Conservation (phyloP, 345 rosid genomes). For the Acer campestre region DNA sequence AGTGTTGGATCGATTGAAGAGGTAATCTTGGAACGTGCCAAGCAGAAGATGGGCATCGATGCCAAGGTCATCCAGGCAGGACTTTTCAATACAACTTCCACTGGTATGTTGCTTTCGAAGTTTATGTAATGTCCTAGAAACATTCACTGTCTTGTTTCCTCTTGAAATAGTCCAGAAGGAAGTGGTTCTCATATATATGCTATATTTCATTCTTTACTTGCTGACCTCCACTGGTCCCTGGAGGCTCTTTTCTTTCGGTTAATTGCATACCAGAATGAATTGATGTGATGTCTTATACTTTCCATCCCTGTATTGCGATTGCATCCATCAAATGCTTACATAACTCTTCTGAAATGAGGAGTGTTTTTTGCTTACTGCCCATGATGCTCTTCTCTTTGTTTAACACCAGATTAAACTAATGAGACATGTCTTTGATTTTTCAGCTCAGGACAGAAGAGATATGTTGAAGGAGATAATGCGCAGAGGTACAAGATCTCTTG, state of each 20-base stretch:
- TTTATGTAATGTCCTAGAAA: constrained; percentile 16
- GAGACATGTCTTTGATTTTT: constrained; percentile 26
- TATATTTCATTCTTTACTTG: background rate
- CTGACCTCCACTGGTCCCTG: background rate
- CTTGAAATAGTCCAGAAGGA: background rate
- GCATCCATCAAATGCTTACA: background rate
- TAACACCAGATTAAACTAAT: constrained; percentile 10
- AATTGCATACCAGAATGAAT: constrained; percentile 12
- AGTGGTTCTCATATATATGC: background rate
- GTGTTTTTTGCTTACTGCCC: background rate
- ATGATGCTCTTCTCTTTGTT: background rate
- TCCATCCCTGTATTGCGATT: background rate
- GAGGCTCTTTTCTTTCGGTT: background rate
- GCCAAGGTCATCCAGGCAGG: constrained; percentile 99
- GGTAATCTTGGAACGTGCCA: constrained; percentile 97
- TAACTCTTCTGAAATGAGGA: constrained; percentile 2
- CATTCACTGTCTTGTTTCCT: background rate
- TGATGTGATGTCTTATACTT: constrained; percentile 18
- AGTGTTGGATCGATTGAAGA: constrained; percentile 98
- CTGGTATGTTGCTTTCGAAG: constrained; percentile 55
- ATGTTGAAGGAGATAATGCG: constrained; percentile 98
- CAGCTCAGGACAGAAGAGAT: constrained; percentile 96
- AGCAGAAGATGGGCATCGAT: constrained; percentile 99
- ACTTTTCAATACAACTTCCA: constrained; percentile 95
- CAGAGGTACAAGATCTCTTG: constrained; percentile 94